Evolutionary conservation across 2,329 filamentous ascomycete species (phyloP), one percentile per base, ranked within the genome.

Genomic region (Spiromastix sp.): DNA sequence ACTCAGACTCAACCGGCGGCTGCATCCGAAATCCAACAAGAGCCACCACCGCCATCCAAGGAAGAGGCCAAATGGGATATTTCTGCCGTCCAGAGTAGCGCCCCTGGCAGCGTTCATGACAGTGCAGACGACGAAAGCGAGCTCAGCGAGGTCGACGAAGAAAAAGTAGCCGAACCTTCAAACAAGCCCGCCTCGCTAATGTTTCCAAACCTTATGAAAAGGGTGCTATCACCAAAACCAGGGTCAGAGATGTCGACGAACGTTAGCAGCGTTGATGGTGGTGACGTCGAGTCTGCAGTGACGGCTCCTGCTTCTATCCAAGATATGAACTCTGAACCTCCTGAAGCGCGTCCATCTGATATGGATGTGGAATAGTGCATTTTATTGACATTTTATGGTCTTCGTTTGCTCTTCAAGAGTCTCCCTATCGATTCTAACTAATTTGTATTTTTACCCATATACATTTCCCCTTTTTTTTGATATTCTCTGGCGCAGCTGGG

Each of bases 81-180:
- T 9, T 44, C 48, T 9, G 56, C 55, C 29, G 55, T 53, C 12
- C 56, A 62, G 20, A 73, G 64, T 32, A 77, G 74, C 38, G 67
- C 70, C 4, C 66, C 68, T 0, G 72, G 70, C 4, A 83, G 73
- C 40, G 59, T 77, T 5, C 72, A 78, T 40, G 76, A 80, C 41
- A 78, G 71, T 26, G 77, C 73, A 0, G 77, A 81, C 42, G 76
- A 80, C 36, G 78, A 82, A 53, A 81, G 77, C 48, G 78, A 81
- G 42, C 61, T 82, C 0, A 81, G 76, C 34, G 79, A 82, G 41
- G 70, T 77, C 4, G 66, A 74, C 17, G 59, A 70, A 3, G 71
- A 69, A n/a, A 59, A 38, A 18, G 16, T 10, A 15, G 5, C 15
- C 17, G 7, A 25, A n/a, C 8, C 30, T 10, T 17, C 22, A 17